phyloP scores from a whole-genome alignment of 306 rosid genomes.

The Benincasa hispida region DNA sequence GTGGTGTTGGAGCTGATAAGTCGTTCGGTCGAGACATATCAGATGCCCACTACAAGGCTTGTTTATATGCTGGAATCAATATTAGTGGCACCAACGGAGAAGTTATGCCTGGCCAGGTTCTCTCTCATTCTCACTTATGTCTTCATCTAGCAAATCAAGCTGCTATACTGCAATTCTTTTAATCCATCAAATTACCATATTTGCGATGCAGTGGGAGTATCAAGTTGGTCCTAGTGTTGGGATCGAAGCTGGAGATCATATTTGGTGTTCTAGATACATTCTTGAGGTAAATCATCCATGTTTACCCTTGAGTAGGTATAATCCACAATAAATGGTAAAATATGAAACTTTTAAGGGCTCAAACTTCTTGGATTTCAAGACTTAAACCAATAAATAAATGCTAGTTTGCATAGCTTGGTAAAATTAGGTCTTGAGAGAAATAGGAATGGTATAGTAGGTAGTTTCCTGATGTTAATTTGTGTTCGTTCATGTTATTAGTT shows the following conservation, averaged over 20 bases:
- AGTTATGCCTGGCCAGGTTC: slow-evolving; percentile 99
- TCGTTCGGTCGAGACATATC: slow-evolving; percentile 98
- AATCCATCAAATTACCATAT: neutral
- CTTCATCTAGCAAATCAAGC: slow-evolving; percentile 8
- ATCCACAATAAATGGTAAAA: neutral
- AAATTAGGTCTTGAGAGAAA: neutral
- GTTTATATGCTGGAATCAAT: slow-evolving; percentile 92
- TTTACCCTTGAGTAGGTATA: slow-evolving; percentile 11
- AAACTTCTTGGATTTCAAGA: neutral
- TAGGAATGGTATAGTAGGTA: neutral
- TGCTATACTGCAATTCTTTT: slow-evolving; percentile 12
- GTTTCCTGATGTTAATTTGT: neutral
- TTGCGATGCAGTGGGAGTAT: slow-evolving; percentile 78
- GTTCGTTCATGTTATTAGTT: neutral
- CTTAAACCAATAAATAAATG: neutral
- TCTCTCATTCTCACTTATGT: slow-evolving; percentile 14
- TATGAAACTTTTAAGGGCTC: neutral
- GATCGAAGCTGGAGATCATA: slow-evolving; percentile 88
- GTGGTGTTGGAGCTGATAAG: slow-evolving; percentile 91
- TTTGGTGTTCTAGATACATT: slow-evolving; percentile 84
- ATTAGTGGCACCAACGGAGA: slow-evolving; percentile 97
- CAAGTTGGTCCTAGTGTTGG: slow-evolving; percentile 99
- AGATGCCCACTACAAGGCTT: slow-evolving; percentile 99
- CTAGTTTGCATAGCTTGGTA: neutral
- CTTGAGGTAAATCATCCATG: slow-evolving; percentile 62